Evolutionary conservation across 306 rosid genomes (phyloP), one percentile per base, ranked within the genome.

Genomic region (Styphnolobium japonicum): DNA sequence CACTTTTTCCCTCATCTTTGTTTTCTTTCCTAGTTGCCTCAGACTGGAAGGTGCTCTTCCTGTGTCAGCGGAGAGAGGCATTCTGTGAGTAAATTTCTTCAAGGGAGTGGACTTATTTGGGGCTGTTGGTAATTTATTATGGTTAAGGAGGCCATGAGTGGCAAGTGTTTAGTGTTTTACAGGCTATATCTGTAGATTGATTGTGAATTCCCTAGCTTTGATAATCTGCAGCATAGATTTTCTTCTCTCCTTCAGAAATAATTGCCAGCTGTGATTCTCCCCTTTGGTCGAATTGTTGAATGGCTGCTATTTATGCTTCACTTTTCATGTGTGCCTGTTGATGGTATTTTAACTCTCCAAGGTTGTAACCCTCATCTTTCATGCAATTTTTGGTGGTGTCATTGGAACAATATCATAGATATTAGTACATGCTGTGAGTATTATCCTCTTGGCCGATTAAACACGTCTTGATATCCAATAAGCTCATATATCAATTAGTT

Each of bases 21-120:
- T 82, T 81, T 90, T 82, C 75, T 70, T n/a, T n/a, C n/a, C n/a
- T n/a, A n/a, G n/a, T n/a, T 82, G 82, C 73, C 81, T 85, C 89
- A 77, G 89, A 85, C 61, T 70, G 61, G 73, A 78, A 53, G 73
- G 75, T 76, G 71, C 75, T 85, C 76, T 71, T 68, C 57, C 80
- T 39, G 40, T 84, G 70, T 79, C 74, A 75, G 62, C 75, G 84
- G 82, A 81, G 76, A 82, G 83, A 79, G 69, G 82, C 72, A 34
- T 51, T 78, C 75, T 78, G 14, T 83, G 82, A 64, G 81, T 85
- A 82, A 84, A 82, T 81, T 74, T 79, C 81, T 82, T 85, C 84
- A 57, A 83, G 85, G 75, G 78, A 73, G 75, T 87, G 85, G 45
- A 75, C 62, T 48, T 79, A 51, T 62, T 72, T 76, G 43, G 82